Evolutionary conservation across 192 early-diverging fungal species (phyloP).

Genomic region (Chytriomyces confervae): DNA sequence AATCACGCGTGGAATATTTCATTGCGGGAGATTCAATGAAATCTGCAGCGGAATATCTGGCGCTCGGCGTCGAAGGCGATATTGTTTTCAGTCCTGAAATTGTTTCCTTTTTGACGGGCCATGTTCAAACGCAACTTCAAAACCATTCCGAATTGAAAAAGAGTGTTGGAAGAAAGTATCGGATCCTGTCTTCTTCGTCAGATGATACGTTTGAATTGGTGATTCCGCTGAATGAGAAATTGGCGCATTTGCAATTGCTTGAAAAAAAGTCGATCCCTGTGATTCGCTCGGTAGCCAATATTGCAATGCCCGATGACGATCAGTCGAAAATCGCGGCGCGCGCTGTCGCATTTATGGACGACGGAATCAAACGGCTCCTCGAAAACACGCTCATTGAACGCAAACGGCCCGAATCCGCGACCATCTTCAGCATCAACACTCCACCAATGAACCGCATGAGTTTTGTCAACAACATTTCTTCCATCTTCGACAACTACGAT

Average conservation of each 20-base stretch:
- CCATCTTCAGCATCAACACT: not conserved
- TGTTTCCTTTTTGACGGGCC: not conserved
- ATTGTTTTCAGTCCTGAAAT: conserved; percentile 36
- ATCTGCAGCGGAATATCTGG: conserved; percentile 15
- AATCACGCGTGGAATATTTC: conserved; percentile 30
- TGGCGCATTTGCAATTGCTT: not conserved
- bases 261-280: not conserved
- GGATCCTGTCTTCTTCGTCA: conserved; percentile 1
- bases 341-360: not conserved
- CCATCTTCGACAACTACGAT: conserved; percentile 26
- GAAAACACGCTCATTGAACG: not conserved
- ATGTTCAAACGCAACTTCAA: conserved; percentile 8
- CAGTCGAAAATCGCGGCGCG: not conserved
- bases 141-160: conserved; percentile 25
- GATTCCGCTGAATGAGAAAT: not conserved
- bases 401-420: not conserved
- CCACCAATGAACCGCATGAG: not conserved
- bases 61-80: conserved; percentile 22
- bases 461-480: not conserved
- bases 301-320: not conserved
- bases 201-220: conserved; percentile 21
- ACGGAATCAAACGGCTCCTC: conserved; percentile 15
- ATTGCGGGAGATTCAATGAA: conserved; percentile 37
- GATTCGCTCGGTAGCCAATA: not conserved
- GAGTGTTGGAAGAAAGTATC: conserved; percentile 18